These are phyloP conservation scores for Paramecium octaurelia DNA, from an alignment of 73 alveolate genomes.

Conservation along the genomic window DNA sequence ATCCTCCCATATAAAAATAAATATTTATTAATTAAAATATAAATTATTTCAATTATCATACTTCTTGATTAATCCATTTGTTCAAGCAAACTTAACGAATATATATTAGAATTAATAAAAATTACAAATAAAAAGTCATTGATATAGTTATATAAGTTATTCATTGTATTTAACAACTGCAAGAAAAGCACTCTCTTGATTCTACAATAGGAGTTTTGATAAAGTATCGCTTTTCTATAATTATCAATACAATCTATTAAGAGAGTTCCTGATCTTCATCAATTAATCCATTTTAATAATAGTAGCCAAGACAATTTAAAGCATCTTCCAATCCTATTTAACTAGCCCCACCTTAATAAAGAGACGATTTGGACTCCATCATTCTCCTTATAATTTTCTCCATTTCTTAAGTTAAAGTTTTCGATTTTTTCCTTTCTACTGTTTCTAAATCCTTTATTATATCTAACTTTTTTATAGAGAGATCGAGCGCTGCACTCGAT, in stretches of 20 bases:
- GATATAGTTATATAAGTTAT: neutral
- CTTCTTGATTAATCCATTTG: neutral
- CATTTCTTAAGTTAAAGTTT: neutral
- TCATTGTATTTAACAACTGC: neutral
- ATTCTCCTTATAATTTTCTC: neutral
- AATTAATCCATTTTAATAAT: neutral
- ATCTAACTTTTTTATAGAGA: neutral
- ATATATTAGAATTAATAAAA: too few relatives aligned
- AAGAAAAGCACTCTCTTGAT: neutral
- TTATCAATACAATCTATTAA: neutral
- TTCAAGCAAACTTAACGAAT: conserved; percentile 30
- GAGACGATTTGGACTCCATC: neutral
- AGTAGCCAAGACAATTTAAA: neutral
- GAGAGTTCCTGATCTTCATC: neutral
- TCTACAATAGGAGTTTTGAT: neutral
- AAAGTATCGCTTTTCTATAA: neutral
- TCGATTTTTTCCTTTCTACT: neutral
- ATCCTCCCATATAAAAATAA: conserved; percentile 28
- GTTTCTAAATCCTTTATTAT: neutral
- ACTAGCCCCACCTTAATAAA: neutral
- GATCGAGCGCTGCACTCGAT: neutral
- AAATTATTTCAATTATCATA: conserved; percentile 22
- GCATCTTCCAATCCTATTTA: neutral
- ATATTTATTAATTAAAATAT: neutral
- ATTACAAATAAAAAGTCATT: neutral